A percentile compares a stretch with the other conserved stretches of the same genome.
Conservation (phyloP, 73 alveolate species). For the Blepharisma stoltei region DNA sequence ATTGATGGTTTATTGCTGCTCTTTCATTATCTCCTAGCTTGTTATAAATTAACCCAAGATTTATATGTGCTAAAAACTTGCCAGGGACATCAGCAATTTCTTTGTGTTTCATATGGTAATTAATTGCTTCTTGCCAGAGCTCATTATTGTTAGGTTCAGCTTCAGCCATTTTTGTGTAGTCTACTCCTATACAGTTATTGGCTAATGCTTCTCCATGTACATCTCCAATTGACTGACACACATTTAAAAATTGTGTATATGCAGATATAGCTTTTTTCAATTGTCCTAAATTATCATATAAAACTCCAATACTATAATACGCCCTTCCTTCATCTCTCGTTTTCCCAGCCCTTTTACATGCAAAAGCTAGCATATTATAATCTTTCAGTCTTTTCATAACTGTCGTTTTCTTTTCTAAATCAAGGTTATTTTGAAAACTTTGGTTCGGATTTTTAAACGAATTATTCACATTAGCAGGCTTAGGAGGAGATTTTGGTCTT, state of each 20-base stretch:
- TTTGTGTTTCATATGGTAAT: slow-evolving; percentile 52
- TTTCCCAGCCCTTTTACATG: slow-evolving; percentile 88
- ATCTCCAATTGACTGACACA: slow-evolving; percentile 75
- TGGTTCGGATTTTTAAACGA: not conserved
- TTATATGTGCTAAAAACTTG: slow-evolving; percentile 61
- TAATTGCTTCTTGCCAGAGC: slow-evolving; percentile 50
- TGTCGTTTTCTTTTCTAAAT: slow-evolving; percentile 57
- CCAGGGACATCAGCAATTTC: slow-evolving; percentile 70
- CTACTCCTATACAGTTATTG: slow-evolving; percentile 88
- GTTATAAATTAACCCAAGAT: slow-evolving; percentile 60
- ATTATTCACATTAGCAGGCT: too few relatives aligned
- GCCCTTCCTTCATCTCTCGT: slow-evolving; percentile 91
- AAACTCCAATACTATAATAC: slow-evolving; percentile 82
- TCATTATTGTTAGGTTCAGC: not conserved
- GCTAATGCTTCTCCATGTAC: slow-evolving; percentile 84
- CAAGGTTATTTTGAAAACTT: slow-evolving; percentile 22
- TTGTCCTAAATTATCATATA: slow-evolving; percentile 72
- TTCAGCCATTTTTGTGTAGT: slow-evolving; percentile 60
- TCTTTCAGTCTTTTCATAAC: slow-evolving; percentile 75
- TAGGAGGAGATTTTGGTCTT: slow-evolving; percentile 42
- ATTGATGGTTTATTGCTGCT: slow-evolving; percentile 54
- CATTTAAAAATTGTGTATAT: slow-evolving; percentile 69
- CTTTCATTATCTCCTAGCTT: slow-evolving; percentile 59
- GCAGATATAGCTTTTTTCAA: slow-evolving; percentile 64
- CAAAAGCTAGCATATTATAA: slow-evolving; percentile 80